These are phyloP conservation scores for Bipolaris bicolor DNA, from an alignment of 2,329 filamentous ascomycete genomes.

Conservation along the genomic window DNA sequence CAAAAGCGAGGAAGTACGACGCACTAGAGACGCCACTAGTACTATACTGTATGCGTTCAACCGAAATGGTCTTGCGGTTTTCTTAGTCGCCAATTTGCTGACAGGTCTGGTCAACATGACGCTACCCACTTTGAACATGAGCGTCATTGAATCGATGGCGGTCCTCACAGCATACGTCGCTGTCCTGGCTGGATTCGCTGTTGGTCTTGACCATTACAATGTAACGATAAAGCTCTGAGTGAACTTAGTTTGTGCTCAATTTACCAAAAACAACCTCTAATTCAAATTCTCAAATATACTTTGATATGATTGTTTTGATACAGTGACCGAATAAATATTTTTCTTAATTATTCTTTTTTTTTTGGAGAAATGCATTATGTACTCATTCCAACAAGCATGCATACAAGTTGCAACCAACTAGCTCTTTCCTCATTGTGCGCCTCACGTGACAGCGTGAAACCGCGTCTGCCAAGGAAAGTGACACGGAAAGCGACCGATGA, in stretches of 20 bases:
- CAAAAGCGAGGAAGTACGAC: conserved; percentile 65
- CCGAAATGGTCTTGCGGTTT: conserved; percentile 82
- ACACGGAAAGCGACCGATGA: conserved; percentile 8
- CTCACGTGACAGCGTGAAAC: conserved; percentile 14
- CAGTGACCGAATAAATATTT: neutral
- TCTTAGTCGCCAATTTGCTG: conserved; percentile 84
- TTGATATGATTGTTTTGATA: neutral
- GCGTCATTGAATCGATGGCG: conserved; percentile 68
- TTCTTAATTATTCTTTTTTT: neutral
- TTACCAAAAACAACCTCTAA: neutral
- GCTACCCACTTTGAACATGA: conserved; percentile 78
- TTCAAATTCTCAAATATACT: neutral
- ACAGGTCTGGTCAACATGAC: conserved; percentile 91
- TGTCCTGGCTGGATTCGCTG: conserved; percentile 69
- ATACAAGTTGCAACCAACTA: neutral
- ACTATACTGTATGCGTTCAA: conserved; percentile 84
- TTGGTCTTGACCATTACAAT: conserved; percentile 68
- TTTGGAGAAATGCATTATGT: too few species aligned
- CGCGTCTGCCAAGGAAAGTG: conserved; percentile 7
- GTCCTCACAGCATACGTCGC: conserved; percentile 77
- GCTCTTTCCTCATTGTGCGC: neutral
- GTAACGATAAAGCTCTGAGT: conserved; percentile 69
- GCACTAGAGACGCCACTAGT: conserved; percentile 75
- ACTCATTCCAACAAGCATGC: neutral
- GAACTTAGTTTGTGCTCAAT: neutral